Conservation (phyloP, 2,329 filamentous ascomycete genomes). For the Leptographium radiaticola region DNA sequence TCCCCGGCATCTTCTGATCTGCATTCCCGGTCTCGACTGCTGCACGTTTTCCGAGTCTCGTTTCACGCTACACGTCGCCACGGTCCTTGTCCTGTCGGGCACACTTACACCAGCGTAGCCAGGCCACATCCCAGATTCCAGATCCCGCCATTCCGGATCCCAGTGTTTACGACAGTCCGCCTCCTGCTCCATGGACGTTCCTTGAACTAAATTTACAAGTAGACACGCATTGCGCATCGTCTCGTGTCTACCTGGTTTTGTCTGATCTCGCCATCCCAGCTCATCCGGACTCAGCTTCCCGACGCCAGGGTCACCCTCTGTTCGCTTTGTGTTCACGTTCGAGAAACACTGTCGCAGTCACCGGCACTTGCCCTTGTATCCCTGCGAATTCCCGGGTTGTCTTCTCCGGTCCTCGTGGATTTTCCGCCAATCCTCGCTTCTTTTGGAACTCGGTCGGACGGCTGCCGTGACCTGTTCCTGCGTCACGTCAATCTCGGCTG, state of each 20-base stretch:
- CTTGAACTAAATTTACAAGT: not conserved
- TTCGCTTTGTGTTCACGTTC: not conserved
- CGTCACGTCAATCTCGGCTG: not conserved
- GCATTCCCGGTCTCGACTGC: not conserved
- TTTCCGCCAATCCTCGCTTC: not conserved
- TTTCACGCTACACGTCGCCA: not conserved
- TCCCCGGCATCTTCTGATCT: not conserved
- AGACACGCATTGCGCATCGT: not conserved
- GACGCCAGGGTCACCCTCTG: not conserved
- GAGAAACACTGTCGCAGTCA: not conserved
- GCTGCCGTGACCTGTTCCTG: slow-evolving; percentile 2
- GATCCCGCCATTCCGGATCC: too few species aligned
- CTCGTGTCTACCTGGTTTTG: not conserved
- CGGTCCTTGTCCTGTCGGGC: not conserved
- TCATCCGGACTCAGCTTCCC: not conserved
- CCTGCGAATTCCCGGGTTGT: not conserved
- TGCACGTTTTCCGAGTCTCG: not conserved
- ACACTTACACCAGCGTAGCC: not conserved
- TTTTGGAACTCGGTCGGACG: not conserved
- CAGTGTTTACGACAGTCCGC: not conserved
- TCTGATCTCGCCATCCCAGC: not conserved
- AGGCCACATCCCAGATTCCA: not conserved
- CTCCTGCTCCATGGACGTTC: not conserved
- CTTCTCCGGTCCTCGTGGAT: not conserved
- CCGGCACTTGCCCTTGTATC: not conserved